Evolutionary conservation across 2,329 filamentous ascomycete species (phyloP).

Genomic region (Epichloe sibirici): DNA sequence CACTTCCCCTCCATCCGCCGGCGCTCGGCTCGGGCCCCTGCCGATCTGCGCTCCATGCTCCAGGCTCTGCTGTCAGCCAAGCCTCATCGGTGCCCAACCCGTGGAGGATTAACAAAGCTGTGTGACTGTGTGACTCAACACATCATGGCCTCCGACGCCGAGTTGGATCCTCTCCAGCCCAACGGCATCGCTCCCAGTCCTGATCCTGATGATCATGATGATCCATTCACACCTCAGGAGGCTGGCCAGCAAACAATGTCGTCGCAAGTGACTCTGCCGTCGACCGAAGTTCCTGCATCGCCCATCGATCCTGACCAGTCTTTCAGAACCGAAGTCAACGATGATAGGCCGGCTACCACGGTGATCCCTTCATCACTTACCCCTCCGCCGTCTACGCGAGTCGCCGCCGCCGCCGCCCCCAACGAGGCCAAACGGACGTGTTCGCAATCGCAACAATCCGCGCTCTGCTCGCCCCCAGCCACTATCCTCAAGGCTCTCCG

Average conservation of each 20-base stretch:
- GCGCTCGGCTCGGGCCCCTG: not conserved
- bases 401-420: slow-evolving; percentile 25
- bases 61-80: not conserved
- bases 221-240: slow-evolving; percentile 21
- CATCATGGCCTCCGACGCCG: slow-evolving; percentile 25
- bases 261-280: slow-evolving; percentile 44
- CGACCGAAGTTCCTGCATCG: slow-evolving; percentile 43
- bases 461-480: slow-evolving; percentile 41
- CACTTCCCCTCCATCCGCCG: not conserved
- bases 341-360: slow-evolving; percentile 30
- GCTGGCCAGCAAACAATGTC: slow-evolving; percentile 18
- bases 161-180: slow-evolving; percentile 20
- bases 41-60: not conserved
- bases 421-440: slow-evolving; percentile 16
- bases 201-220: slow-evolving; percentile 10
- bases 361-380: slow-evolving; percentile 47
- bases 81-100: not conserved
- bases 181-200: slow-evolving; percentile 24
- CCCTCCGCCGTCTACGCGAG: slow-evolving; percentile 43
- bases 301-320: slow-evolving; percentile 36
- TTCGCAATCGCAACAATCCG: slow-evolving; percentile 33
- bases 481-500: slow-evolving; percentile 29
- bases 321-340: slow-evolving; percentile 38
- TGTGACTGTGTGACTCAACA: not conserved
- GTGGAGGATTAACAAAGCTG: not conserved